Evolutionary conservation across 2,329 filamentous ascomycete genomes (phyloP), one percentile per base, ranked within the genome.

Genomic region (Trichoderma brevicompactum): DNA sequence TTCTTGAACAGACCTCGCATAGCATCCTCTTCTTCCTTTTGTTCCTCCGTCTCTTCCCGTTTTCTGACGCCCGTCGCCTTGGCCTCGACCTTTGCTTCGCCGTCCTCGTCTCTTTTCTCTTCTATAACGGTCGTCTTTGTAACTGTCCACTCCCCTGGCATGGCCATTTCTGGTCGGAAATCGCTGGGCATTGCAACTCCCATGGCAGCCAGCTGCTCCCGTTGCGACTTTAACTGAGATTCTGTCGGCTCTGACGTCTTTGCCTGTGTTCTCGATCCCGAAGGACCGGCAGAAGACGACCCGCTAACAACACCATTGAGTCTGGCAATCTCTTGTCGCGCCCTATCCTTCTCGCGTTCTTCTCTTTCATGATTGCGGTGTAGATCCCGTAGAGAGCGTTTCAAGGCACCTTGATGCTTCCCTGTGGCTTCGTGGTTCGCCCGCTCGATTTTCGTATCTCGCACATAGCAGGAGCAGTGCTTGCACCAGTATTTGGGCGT

Each of bases 401-500:
- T 96, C 67, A 98, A 87, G 69, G 86, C 89, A 73, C 87, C 86
- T 79, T 97, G 92, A 77, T 97, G 94, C 76, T 89, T 92, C 13
- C 82, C 89, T 0, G 92, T 96, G 32, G 91, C 87, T 78, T 97
- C 94, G 79, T 97, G 94, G 78, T 97, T 94, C 69, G 88, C 85
- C 71, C 89, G 90, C 77, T 97, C 94, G 77, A 97, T 87, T 71
- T 92, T 89, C 23, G 94, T 97, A 82, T 99, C 95, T 79, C 92
- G 91, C 56, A 99, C 91, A 78, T 66, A 98, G 75, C 86, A 87
- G 74, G 88, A 87, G 85, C 95, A 99, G 82, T 97, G 92, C 78
- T 98, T 98, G 86, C 95, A 99, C 93, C 94, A 98, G 81, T 96
- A 96, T 76, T 90, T 94, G 6, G 94, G 94, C 77, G 94, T 97